phyloP scores from a whole-genome alignment of 1,284 basidiomycete species.

The Trichosporon inkin region DNA sequence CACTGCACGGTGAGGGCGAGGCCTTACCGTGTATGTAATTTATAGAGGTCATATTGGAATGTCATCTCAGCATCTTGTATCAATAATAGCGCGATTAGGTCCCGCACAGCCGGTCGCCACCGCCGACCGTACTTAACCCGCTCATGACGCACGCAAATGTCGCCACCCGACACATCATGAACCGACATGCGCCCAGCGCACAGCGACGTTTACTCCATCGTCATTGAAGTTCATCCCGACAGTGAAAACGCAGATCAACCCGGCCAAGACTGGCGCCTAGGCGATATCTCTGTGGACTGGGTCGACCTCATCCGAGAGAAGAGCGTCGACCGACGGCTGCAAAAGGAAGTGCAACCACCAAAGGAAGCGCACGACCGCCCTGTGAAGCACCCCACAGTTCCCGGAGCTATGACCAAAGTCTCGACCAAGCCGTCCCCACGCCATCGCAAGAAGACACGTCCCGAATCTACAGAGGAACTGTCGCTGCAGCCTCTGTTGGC shows the following conservation, averaged over 20 bases:
- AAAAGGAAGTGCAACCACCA: background rate
- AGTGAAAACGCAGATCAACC: conserved; percentile 7
- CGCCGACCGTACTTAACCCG: background rate
- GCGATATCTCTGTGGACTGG: conserved; percentile 48
- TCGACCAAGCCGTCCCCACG: conserved; percentile 8
- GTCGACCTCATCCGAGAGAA: conserved; percentile 48
- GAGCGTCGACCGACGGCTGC: conserved; percentile 23
- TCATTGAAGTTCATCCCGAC: conserved; percentile 34
- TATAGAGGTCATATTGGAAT: conserved; percentile 5
- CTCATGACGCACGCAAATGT: background rate
- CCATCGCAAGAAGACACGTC: conserved; percentile 9
- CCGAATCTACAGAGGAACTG: conserved; percentile 28
- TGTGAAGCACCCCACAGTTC: background rate
- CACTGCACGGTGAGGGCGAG: background rate
- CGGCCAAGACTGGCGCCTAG: conserved; percentile 37
- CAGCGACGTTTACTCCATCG: conserved; percentile 32
- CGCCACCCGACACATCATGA: conserved; percentile 10
- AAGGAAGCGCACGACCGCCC: background rate
- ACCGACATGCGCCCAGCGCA: conserved; percentile 7
- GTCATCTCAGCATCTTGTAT: background rate
- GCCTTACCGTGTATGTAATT: conserved; percentile 6
- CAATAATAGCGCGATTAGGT: background rate
- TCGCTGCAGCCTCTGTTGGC: conserved; percentile 45
- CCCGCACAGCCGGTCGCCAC: conserved; percentile 13
- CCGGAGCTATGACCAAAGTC: conserved; percentile 14